Evolutionary conservation across 306 rosid genomes (phyloP), one percentile per base, ranked within the genome.

Genomic region (Rosa persica): DNA sequence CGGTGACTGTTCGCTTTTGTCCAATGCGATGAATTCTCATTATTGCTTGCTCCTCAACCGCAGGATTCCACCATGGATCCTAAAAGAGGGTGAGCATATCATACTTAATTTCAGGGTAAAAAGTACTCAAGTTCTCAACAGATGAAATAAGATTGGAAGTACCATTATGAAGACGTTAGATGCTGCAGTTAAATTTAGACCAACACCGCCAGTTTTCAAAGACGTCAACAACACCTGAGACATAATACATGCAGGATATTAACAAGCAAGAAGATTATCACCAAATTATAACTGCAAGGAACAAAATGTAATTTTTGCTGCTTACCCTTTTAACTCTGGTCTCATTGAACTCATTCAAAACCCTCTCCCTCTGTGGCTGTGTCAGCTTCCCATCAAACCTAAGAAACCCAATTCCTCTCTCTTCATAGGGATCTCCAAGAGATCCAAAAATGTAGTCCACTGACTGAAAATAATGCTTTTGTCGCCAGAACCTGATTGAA

Each of bases 41-140:
- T 38, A 88, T 92, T 77, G 97, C 98, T 78, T 94, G 97, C 83
- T 92, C 98, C 85, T 93, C 96, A 34, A 94, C 96, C 12, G 98
- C 97, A 43, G 98, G 98, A 89, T 94, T 94, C 98, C 97, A 94
- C 97, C 96, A 90, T 69, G 98, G 98, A 83, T 94, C 98, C 98
- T 92, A 61, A 11, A 34, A 74, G 51, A 46, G 52, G 16, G 22
- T 5, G 51, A 83, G 49, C 20, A 65, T 25, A 78, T 1, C 34
- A 74, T 38, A 58, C n/a, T 78, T 48, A 72, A 44, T 49, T 71
- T 27, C 9, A 8, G 12, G 48, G 77, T 12, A 48, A 47, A 48
- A 74, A 51, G 44, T 16, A 69, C 30, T 75, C 57, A 15, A 10
- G 34, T 20, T 61, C 30, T 68, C 34, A 44, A 49, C 27, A 13